Evolutionary conservation across 2,329 filamentous ascomycete genomes (phyloP).

Genomic region (Lachnellula cervina): DNA sequence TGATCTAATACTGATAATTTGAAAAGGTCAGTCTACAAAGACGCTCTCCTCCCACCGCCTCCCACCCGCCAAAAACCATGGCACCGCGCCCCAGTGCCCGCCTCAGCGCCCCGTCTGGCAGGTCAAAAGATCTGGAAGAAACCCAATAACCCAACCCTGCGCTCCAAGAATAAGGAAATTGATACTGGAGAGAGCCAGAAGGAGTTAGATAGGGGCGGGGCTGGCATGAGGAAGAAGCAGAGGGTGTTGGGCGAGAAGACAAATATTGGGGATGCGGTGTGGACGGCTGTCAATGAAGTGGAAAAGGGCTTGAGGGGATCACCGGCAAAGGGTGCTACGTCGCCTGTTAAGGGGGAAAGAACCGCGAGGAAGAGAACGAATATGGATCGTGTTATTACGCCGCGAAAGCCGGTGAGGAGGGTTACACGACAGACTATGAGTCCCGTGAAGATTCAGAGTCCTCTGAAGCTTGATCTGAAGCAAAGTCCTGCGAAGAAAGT

Average conservation of each 20-base stretch:
- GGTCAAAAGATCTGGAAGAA: slow-evolving; percentile 33
- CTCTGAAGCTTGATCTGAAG: background rate
- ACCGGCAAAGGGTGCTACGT: background rate
- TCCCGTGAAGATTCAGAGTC: no score
- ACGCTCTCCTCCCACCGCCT: slow-evolving; percentile 24
- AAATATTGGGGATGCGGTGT: slow-evolving; percentile 31
- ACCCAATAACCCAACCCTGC: slow-evolving; percentile 14
- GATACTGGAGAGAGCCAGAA: slow-evolving; percentile 18
- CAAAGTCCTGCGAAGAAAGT: background rate
- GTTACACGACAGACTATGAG: slow-evolving; percentile 1
- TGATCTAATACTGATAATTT: background rate
- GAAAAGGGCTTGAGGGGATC: background rate
- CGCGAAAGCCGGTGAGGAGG: slow-evolving; percentile 24
- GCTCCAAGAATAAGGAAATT: slow-evolving; percentile 17
- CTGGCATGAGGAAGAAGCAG: slow-evolving; percentile 33
- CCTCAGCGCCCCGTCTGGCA: slow-evolving; percentile 28
- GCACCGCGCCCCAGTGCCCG: slow-evolving; percentile 29
- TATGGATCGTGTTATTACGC: slow-evolving; percentile 30
- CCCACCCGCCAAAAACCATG: slow-evolving; percentile 20
- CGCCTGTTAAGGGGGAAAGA: slow-evolving; percentile 1
- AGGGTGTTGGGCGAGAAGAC: slow-evolving; percentile 29
- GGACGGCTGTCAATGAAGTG: slow-evolving; percentile 17
- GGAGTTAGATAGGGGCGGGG: slow-evolving; percentile 34
- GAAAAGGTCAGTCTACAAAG: slow-evolving; percentile 27
- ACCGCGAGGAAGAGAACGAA: slow-evolving; percentile 28